Conservation (phyloP, 805 yeast genomes). For the Brettanomyces custersianus region DNA sequence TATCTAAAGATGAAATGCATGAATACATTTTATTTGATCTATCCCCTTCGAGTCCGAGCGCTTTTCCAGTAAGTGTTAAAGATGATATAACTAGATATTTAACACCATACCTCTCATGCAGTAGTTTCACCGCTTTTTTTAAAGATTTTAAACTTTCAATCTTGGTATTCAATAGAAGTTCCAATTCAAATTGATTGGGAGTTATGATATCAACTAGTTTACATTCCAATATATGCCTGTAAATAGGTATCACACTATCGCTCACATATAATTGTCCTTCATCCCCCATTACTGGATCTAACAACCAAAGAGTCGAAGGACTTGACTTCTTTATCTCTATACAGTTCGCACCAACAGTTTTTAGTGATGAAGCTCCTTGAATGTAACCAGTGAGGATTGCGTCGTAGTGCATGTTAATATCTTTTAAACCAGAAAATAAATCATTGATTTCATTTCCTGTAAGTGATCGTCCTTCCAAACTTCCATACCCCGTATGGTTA, state of each 20-base stretch:
- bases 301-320: slow-evolving; percentile 36
- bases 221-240: slow-evolving; percentile 33
- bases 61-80: slow-evolving; percentile 20
- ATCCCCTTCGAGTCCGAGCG: slow-evolving; percentile 11
- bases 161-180: slow-evolving; percentile 39
- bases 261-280: slow-evolving; percentile 63
- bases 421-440: slow-evolving; percentile 30
- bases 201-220: slow-evolving; percentile 64
- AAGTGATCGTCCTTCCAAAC: slow-evolving; percentile 38
- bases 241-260: slow-evolving; percentile 48
- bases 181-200: slow-evolving; percentile 88
- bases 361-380: slow-evolving; percentile 45
- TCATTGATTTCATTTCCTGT: slow-evolving; percentile 30
- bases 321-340: slow-evolving; percentile 27
- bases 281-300: slow-evolving; percentile 81
- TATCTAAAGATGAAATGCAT: slow-evolving; percentile 32
- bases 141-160: slow-evolving; percentile 34
- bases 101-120: slow-evolving; percentile 43
- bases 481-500: slow-evolving; percentile 66
- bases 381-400: slow-evolving; percentile 63
- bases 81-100: slow-evolving; percentile 65
- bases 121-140: slow-evolving; percentile 32
- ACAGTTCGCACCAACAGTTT: slow-evolving; percentile 31
- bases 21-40: slow-evolving; percentile 27
- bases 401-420: slow-evolving; percentile 31